Evolutionary conservation across 208 protist species (phyloP).

Genomic region (Wallacemonas collosoma): DNA sequence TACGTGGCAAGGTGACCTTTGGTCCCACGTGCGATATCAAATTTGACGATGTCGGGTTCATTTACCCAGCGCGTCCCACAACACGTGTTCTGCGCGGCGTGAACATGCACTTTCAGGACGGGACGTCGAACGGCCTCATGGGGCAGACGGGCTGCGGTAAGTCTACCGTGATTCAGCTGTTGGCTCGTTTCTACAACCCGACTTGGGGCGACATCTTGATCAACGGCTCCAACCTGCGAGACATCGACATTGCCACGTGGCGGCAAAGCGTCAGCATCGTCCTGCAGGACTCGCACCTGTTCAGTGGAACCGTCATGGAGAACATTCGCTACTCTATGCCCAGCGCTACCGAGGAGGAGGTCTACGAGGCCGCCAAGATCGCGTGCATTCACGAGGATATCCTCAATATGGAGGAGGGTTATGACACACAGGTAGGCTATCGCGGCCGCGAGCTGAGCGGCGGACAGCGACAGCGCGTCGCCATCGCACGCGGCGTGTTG

Average conservation of each 20-base stretch:
- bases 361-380: constrained; percentile 26
- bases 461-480: constrained; percentile 79
- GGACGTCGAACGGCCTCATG: constrained; percentile 37
- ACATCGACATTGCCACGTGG: constrained; percentile 43
- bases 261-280: constrained; percentile 38
- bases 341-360: constrained; percentile 36
- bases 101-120: constrained; percentile 21
- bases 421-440: constrained; percentile 84
- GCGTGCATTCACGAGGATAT: constrained; percentile 36
- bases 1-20: constrained; percentile 21
- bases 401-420: constrained; percentile 50
- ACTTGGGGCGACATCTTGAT: constrained; percentile 39
- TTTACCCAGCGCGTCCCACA: constrained; percentile 29
- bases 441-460: constrained; percentile 67
- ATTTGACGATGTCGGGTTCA: constrained; percentile 31
- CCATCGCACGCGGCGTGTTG: constrained; percentile 72
- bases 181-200: constrained; percentile 76
- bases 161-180: constrained; percentile 54
- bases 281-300: constrained; percentile 35
- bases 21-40: constrained; percentile 23
- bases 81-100: constrained; percentile 22
- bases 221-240: constrained; percentile 48
- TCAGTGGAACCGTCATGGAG: constrained; percentile 38
- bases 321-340: constrained; percentile 36
- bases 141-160: constrained; percentile 81